A percentile compares a stretch with the other conserved stretches of the same genome.
Evolutionary conservation across 75 land plant genomes (phyloP).

Genomic region (Larix kaempferi): DNA sequence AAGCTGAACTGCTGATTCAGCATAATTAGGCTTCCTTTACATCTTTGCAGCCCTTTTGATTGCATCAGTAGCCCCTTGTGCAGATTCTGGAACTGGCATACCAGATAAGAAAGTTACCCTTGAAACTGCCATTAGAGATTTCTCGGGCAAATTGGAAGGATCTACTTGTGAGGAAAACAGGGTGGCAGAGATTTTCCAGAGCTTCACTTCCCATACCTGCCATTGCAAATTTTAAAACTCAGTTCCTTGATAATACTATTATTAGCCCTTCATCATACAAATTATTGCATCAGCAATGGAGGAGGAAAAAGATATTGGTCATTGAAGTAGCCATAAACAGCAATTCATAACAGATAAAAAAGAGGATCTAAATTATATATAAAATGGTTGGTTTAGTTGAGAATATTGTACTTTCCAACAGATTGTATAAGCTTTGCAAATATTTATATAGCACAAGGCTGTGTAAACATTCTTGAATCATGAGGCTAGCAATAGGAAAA

Average conservation of each 20-base stretch:
- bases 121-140: constrained; percentile 38
- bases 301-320: neutral
- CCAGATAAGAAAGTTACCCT: constrained; percentile 56
- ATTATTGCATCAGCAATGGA: neutral
- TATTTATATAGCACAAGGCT: too few species aligned
- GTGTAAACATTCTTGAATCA: too few species aligned
- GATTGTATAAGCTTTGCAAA: too few species aligned
- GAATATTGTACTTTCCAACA: neutral
- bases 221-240: neutral
- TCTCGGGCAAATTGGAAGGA: constrained; percentile 1
- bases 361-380: neutral
- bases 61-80: neutral
- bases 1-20: too few species aligned
- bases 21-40: neutral
- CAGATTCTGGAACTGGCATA: constrained; percentile 9
- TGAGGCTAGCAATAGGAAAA: too few species aligned
- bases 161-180: constrained; percentile 1
- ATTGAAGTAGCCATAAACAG: too few species aligned
- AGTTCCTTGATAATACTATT: neutral
- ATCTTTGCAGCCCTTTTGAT: constrained; percentile 4
- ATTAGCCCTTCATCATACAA: constrained; percentile 7
- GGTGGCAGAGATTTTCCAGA: constrained; percentile 19
- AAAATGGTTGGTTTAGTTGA: neutral
- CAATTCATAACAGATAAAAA: neutral
- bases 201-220: constrained; percentile 77